Percentiles rank a stretch among this genome's conserved stretches.
These are phyloP conservation scores for Taiozyma onychis DNA, from an alignment of 1,139 yeast genomes.

Conservation along the genomic window DNA sequence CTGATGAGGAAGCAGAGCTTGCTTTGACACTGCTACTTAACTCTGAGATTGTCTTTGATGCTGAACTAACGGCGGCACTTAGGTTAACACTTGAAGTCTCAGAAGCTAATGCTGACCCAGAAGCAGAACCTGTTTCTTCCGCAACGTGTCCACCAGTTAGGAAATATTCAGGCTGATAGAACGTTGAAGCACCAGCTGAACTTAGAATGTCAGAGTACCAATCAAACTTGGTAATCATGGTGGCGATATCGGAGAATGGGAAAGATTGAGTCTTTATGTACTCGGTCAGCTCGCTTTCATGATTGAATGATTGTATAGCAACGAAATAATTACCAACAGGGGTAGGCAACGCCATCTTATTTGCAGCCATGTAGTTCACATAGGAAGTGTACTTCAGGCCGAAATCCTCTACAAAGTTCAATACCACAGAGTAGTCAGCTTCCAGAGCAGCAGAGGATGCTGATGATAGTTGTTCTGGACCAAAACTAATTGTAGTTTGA, in stretches of 20 bases:
- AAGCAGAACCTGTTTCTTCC: background rate
- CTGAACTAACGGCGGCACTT: constrained; percentile 1
- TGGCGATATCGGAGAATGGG: constrained; percentile 37
- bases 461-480: constrained; percentile 7
- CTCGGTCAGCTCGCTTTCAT: constrained; percentile 25
- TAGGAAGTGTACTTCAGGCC: constrained; percentile 22
- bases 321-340: constrained; percentile 28
- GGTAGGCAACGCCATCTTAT: constrained; percentile 29
- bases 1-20: background rate
- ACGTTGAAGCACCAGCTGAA: constrained; percentile 29
- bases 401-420: constrained; percentile 28
- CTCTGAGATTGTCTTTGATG: constrained; percentile 1
- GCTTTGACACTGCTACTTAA: background rate
- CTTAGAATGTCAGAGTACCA: constrained; percentile 35
- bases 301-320: constrained; percentile 19
- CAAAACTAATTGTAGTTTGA: constrained; percentile 11
- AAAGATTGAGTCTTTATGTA: constrained; percentile 29
- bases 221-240: constrained; percentile 37
- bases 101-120: constrained; percentile 3
- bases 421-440: constrained; percentile 19
- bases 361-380: constrained; percentile 26
- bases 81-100: background rate
- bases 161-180: constrained; percentile 35
- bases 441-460: constrained; percentile 20
- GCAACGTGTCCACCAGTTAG: constrained; percentile 10